These are phyloP conservation scores for Bryopsis sp. DNA, from an alignment of 139 green algal genomes.

Conservation along the genomic window DNA sequence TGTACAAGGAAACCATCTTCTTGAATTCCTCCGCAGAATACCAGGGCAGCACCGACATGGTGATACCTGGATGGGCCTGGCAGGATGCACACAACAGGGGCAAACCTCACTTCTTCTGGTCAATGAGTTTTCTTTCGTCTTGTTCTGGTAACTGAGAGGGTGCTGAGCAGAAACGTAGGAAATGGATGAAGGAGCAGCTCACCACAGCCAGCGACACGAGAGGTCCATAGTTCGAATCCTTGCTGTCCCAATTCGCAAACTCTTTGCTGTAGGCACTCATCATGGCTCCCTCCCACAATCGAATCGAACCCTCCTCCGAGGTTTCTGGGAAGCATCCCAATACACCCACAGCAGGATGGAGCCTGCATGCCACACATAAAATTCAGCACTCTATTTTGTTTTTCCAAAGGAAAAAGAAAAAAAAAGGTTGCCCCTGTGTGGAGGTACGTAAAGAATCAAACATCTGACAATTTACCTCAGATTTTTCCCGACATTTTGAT, in stretches of 20 bases:
- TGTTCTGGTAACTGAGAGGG: background rate
- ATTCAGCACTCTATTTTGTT: too few relatives aligned
- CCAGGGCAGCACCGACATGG: background rate
- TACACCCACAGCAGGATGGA: background rate
- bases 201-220: constrained; percentile 33
- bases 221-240: constrained; percentile 42
- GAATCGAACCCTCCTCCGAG: constrained; percentile 5
- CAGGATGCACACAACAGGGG: constrained; percentile 22
- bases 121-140: background rate
- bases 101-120: constrained; percentile 19
- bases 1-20: constrained; percentile 12
- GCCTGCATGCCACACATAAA: background rate
- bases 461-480: too few relatives aligned
- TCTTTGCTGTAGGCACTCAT: constrained; percentile 40
- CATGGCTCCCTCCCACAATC: constrained; percentile 32
- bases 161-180: too few relatives aligned
- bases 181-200: too few relatives aligned
- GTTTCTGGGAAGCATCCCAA: background rate
- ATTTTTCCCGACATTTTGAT: background rate
- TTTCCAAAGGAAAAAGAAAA: too few relatives aligned
- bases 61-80: background rate
- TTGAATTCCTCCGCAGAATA: constrained; percentile 10
- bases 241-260: constrained; percentile 44
- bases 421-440: too few relatives aligned
- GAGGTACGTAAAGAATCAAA: too few relatives aligned